Evolutionary conservation across 2,329 filamentous ascomycete species (phyloP), one percentile per base, ranked within the genome.

Genomic region (Phialophora chinensis): DNA sequence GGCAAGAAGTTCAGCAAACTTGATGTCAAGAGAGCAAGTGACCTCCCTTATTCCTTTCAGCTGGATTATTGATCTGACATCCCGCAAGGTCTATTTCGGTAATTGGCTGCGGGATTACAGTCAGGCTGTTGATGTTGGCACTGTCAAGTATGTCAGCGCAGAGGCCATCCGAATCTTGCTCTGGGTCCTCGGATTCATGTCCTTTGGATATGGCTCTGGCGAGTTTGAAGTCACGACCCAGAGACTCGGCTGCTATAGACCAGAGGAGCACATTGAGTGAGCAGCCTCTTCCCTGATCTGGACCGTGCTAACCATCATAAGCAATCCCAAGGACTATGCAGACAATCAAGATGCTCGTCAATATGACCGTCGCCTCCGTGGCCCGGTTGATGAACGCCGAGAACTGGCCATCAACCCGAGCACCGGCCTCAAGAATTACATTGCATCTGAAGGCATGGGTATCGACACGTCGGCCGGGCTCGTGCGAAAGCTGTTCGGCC

Each of bases 71-170:
- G 5, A 20, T 27, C 57, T 52, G 5, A 33, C 56, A 11, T 33
- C 17, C 17, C 25, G 27, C 4, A 88, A 93, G 68, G 91, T 96
- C 70, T 97, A 97, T 82, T 97, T 97, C 81, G 93, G 93, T 71
- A 97, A 97, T 82, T 97, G 93, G 93, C 87, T 97, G 38, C 87
- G 88, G 63, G 93, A 97, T 79, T 97, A 97, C 80, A 95, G 91
- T 61, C 93, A 97, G 79, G 93, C 93, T 68, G 91, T 97, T 73
- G 93, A 97, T 78, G 91, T 97, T 58, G 93, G 92, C 68, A 96
- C 92, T 3, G 87, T 97, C 80, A 97, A 97, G 82, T 87, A 90
- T 73, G 93, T 97, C 69, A 94, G 91, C 63, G 90, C 92, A 60
- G 92, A 96, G 79, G 93, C 93, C 66, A 96, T 97, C 75, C 90